These are phyloP conservation scores for Isatis tinctoria DNA, from an alignment of 345 rosid genomes.

Conservation along the genomic window DNA sequence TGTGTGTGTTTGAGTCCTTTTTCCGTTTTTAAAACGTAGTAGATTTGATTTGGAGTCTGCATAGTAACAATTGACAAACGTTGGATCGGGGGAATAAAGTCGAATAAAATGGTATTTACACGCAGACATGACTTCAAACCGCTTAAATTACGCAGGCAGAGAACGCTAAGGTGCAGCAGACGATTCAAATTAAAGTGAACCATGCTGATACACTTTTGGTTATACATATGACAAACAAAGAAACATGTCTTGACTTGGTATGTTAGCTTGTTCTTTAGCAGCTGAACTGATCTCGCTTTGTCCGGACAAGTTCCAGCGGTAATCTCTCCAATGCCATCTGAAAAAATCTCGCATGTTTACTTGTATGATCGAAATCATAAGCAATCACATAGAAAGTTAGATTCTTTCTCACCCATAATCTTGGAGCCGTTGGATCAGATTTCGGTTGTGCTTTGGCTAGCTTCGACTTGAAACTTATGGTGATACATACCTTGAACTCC, in stretches of 20 bases:
- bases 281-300: slow-evolving; percentile 43
- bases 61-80: not conserved
- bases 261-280: slow-evolving; percentile 22
- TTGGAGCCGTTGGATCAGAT: slow-evolving; percentile 80
- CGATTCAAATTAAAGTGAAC: not conserved
- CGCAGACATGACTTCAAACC: not conserved
- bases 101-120: not conserved
- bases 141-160: not conserved
- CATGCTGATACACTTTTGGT: not conserved
- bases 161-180: not conserved
- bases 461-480: slow-evolving; percentile 66
- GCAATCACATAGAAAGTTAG: not conserved
- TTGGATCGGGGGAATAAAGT: not conserved
- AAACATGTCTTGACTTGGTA: not conserved
- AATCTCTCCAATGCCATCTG: slow-evolving; percentile 80
- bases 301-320: slow-evolving; percentile 76
- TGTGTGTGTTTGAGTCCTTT: not conserved
- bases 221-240: not conserved
- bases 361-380: not conserved
- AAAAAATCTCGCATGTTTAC: not conserved
- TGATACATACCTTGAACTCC: slow-evolving; percentile 73
- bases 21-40: no score
- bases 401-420: slow-evolving; percentile 70
- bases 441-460: slow-evolving; percentile 56
- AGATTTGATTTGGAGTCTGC: not conserved